Conservation (phyloP, 2,329 filamentous ascomycete genomes). For the Penicillium brevicompactum region DNA sequence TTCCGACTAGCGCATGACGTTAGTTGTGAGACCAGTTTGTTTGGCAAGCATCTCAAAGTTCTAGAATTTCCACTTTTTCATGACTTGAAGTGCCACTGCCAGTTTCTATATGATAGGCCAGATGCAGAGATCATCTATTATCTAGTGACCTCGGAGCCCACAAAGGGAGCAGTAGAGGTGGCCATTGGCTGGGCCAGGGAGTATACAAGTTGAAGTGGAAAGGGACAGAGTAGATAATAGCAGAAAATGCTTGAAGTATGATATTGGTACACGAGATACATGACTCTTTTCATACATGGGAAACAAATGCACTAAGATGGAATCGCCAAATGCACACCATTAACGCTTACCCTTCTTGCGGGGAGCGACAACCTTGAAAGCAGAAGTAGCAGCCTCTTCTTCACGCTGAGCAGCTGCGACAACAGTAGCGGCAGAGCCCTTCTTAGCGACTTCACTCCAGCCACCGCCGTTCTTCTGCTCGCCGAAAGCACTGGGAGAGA, state of each 20-base stretch:
- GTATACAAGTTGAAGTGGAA: no score
- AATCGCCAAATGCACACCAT: conserved; percentile 11
- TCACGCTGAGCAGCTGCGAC: conserved; percentile 50
- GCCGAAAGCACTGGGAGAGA: conserved; percentile 55
- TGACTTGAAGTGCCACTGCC: not conserved
- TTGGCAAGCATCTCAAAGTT: not conserved
- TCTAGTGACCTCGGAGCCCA: no score
- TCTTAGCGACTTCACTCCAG: conserved; percentile 98
- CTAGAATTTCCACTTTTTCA: not conserved
- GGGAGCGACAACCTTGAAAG: conserved; percentile 86
- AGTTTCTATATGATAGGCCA: not conserved
- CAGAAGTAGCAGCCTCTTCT: conserved; percentile 52
- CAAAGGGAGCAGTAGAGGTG: no score
- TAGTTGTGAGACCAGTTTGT: not conserved
- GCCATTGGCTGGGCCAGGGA: no score
- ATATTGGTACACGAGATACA: not conserved
- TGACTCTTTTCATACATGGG: conserved; percentile 1
- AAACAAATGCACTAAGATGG: conserved; percentile 1
- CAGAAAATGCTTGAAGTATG: not conserved
- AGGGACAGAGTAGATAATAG: not conserved
- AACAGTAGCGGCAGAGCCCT: conserved; percentile 56
- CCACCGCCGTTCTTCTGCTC: conserved; percentile 63
- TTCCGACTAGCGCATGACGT: not conserved
- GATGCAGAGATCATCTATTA: not conserved
- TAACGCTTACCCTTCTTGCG: conserved; percentile 89